Evolutionary conservation across 441 rosid species (phyloP), one percentile per base, ranked within the genome.

Genomic region (Gossypium schwendimanii): DNA sequence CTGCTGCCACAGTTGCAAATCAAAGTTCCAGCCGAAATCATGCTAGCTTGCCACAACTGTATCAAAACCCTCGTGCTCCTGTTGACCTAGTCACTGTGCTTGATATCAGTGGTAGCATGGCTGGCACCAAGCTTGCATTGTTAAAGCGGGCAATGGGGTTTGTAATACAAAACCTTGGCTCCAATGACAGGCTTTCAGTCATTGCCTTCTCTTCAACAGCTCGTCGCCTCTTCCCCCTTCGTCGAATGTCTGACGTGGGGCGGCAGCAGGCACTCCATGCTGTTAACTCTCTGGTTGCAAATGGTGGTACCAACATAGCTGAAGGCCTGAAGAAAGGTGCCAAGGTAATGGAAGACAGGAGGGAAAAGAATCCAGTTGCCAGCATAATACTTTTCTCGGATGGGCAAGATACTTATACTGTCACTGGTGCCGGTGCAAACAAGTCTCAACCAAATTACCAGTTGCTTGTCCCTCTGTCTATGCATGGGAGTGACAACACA

Each of bases 31-130:
- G 70, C 62, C 75, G 72, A 62, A 81, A 73, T 59, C 87, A 73
- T 44, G 50, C 80, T 65, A 74, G 72, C 69, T 76, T 79, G 72
- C 79, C 76, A 36, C 88, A 82, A 47, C 71, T 81, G 24, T 77
- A 83, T 61, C 86, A 52, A 20, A 78, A 79, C 78, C 89, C 90
- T 0, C 93, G 99, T 69, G 94, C 94, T 67, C 87, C 96, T 1
- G 80, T 96, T 74, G 99, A 93, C 81, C 81, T 96, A 41, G 98
- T 96, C 60, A 92, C 99, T 0, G 94, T 96, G 31, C 98, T 96
- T 73, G 99, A 96, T 78, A 84, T 86, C 73, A 96, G 99, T 71
- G 99, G 99, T 50, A 96, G 99, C 84, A 96, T 96, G 98, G 97
- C 97, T 0, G 99, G 99, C 62, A 93, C 97, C 52, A 96, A 93